A percentile compares a stretch with the other conserved stretches of the same genome.
Evolutionary conservation across 2,329 filamentous ascomycete species (phyloP).

Genomic region (Sporothrix phasma): DNA sequence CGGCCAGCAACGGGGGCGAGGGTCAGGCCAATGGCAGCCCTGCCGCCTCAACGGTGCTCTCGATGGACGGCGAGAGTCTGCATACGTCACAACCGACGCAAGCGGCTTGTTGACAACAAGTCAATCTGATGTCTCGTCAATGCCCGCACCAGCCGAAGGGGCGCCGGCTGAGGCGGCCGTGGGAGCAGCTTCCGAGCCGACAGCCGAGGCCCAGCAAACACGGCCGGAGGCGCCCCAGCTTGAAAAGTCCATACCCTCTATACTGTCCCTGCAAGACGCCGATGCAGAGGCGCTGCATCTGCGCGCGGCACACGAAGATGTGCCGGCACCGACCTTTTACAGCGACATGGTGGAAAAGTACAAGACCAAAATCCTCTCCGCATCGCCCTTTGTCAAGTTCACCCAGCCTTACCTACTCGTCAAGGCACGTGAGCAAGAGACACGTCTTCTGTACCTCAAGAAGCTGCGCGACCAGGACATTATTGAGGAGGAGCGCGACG

Average conservation of each 20-base stretch:
- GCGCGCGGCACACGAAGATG: constrained; percentile 60
- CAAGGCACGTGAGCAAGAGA: constrained; percentile 83
- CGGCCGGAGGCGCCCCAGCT: constrained; percentile 12
- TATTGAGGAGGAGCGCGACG: constrained; percentile 40
- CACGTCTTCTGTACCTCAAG: constrained; percentile 71
- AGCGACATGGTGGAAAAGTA: constrained; percentile 91
- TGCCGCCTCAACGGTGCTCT: background rate
- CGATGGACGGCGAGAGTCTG: background rate
- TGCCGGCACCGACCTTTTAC: constrained; percentile 84
- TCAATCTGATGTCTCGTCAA: background rate
- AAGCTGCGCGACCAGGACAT: constrained; percentile 68
- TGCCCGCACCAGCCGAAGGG: background rate
- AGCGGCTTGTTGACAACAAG: background rate
- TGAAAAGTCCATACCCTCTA: background rate
- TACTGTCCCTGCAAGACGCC: constrained; percentile 31
- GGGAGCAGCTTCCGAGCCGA: background rate
- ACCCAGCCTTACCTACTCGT: constrained; percentile 87
- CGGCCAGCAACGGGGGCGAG: background rate
- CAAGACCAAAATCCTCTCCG: constrained; percentile 84
- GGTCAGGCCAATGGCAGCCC: background rate
- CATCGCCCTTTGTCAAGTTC: constrained; percentile 93
- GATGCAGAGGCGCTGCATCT: constrained; percentile 36
- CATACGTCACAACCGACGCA: background rate
- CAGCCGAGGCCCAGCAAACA: background rate
- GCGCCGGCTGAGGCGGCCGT: background rate